phyloP scores from a whole-genome alignment of 441 rosid species.

The Rhodomyrtus psidioides region DNA sequence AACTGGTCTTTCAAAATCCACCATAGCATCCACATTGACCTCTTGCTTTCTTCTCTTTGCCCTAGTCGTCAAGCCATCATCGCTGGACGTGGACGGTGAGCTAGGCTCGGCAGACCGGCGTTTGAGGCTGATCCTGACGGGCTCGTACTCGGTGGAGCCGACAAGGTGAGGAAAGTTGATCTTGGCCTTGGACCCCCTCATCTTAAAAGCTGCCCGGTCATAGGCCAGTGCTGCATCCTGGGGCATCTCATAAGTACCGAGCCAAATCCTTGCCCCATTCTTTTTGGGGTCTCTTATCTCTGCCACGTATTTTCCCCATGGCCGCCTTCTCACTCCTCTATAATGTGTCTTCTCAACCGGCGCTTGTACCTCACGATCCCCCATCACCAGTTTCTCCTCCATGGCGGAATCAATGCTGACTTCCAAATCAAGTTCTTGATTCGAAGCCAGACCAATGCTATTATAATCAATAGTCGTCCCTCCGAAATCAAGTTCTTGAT shows the following conservation, averaged over 20 bases:
- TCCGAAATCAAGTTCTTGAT: not conserved
- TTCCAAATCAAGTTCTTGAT: not conserved
- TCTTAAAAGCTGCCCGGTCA: not conserved
- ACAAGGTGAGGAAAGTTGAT: not conserved
- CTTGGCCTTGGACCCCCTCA: not conserved
- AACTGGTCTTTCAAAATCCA: not conserved
- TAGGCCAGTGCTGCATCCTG: not conserved
- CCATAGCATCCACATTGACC: not conserved
- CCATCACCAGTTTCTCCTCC: not conserved
- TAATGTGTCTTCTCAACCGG: not conserved
- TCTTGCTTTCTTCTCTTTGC: not conserved
- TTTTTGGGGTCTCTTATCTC: not conserved
- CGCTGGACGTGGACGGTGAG: not conserved
- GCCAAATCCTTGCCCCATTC: not conserved
- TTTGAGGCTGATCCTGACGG: not conserved
- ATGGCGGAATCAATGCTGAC: not conserved
- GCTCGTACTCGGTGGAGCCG: not conserved
- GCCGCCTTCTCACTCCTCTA: not conserved
- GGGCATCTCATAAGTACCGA: not conserved
- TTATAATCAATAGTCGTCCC: not conserved
- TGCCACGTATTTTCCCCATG: not conserved
- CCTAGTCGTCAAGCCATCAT: not conserved
- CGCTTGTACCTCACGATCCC: not conserved
- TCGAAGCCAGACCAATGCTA: not conserved
- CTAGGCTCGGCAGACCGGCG: not conserved